Base-by-base conservation (phyloP, 192 early-diverging fungal genomes). In the Linnemannia elongata region DNA sequence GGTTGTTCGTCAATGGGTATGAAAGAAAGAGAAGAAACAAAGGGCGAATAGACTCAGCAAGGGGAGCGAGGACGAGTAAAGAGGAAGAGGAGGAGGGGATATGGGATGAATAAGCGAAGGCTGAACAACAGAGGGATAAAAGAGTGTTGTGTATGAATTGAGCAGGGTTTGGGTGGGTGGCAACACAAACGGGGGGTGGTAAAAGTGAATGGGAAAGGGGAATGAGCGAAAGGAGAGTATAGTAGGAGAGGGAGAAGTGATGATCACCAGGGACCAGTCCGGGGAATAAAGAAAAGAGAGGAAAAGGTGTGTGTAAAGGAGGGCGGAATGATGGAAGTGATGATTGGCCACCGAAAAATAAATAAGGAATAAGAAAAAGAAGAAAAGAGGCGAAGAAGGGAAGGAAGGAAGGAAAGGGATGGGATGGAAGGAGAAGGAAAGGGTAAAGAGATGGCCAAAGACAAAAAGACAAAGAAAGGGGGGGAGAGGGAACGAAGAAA, bases 381-480 rank as follows among this genome's bases (percentile, higher is more conserved):
- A n/a, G n/a, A 7, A 9, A 60, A 27, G n/a, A 22, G 20, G 49
- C 6, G 18, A 45, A 45, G 52, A 55, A 55, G 52, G 55, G 55
- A 30, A 27, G n/a, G 55, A 30, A 27, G n/a, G 55, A 57, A 57
- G 24, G 55, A 10, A 60, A 27, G n/a, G 10, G n/a, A 60, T 6
- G 76, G 6, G 78, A 60, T 5, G 54, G 20, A 72, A 33, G 13
- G 49, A 57, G 52, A 2, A 70, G 66, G 35, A 27, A 55, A 15
- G 71, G 49, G 27, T 44, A 57, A 22, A 68, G 44, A 70, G 66
- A 22, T 69, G 45, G 45, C 7, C 27, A 15, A 38, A 35, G 35
- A 42, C 15, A 54, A 79, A 71, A n/a, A n/a, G n/a, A n/a, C n/a
- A n/a, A n/a, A 27, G 9, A 30, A 79, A 39, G 17, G 69, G 42